A percentile compares a stretch with the other conserved stretches of the same genome.
phyloP scores from a whole-genome alignment of 148 eudicot genomes.

The Fagopyrum esculentum region DNA sequence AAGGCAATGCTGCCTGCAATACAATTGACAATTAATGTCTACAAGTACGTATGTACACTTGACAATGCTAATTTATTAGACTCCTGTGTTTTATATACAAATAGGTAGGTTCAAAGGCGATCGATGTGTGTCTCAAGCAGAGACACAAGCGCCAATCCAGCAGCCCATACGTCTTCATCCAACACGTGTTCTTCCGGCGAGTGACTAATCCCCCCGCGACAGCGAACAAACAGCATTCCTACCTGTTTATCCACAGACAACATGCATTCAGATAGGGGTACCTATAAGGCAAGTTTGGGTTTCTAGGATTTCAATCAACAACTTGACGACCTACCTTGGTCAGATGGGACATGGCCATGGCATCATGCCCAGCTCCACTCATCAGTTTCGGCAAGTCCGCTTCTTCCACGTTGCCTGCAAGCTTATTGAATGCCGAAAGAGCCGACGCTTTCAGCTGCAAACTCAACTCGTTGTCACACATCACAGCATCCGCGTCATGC shows the following conservation, averaged over 20 bases:
- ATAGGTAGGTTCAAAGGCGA: not conserved
- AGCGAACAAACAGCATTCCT: slow-evolving; percentile 93
- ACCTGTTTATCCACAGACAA: slow-evolving; percentile 34
- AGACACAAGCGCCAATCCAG: slow-evolving; percentile 68
- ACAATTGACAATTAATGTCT: slow-evolving; percentile 6
- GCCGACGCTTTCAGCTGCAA: slow-evolving; percentile 74
- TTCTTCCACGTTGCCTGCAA: slow-evolving; percentile 43
- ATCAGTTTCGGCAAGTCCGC: slow-evolving; percentile 72
- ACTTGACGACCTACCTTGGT: slow-evolving; percentile 44
- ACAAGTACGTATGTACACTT: slow-evolving; percentile 4
- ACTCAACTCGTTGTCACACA: slow-evolving; percentile 62
- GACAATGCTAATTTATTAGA: slow-evolving; percentile 4
- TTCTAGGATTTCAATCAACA: too few species aligned
- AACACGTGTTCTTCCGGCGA: slow-evolving; percentile 89
- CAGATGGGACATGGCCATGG: slow-evolving; percentile 98
- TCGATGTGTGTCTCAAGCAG: slow-evolving; percentile 52
- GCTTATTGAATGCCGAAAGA: slow-evolving; percentile 44
- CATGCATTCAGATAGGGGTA: not conserved
- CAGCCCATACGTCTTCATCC: slow-evolving; percentile 92
- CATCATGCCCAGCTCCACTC: slow-evolving; percentile 99
- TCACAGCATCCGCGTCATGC: slow-evolving; percentile 94
- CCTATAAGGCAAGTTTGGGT: not conserved
- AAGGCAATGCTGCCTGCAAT: not conserved
- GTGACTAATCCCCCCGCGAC: slow-evolving; percentile 94
- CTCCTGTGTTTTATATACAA: slow-evolving; percentile 2